Evolutionary conservation across 83 land plant genomes (phyloP), one percentile per base, ranked within the genome.

Genomic region (Diphasiastrum complanatum): DNA sequence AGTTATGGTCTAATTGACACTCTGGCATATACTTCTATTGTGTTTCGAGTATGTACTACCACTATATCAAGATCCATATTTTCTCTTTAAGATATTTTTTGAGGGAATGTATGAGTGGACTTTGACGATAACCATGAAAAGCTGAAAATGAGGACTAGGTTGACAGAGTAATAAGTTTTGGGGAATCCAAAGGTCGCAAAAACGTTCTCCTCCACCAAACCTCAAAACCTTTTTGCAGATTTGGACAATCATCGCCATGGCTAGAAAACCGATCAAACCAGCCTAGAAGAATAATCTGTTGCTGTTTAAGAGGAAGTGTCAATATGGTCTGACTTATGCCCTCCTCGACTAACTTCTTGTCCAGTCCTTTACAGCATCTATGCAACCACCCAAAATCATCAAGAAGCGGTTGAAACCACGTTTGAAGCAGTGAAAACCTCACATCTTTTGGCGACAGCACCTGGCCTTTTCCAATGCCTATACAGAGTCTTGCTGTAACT

Each of bases 151-250:
- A n/a, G n/a, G n/a, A n/a, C n/a, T n/a, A n/a, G n/a, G n/a, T n/a
- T n/a, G n/a, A n/a, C n/a, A n/a, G n/a, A n/a, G n/a, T n/a, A n/a
- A n/a, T n/a, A n/a, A n/a, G n/a, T n/a, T n/a, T n/a, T n/a, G n/a
- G n/a, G n/a, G n/a, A n/a, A n/a, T 54, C 58, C n/a, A 54, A 54
- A 5, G 58, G 58, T 33, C 58, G n/a, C 58, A 54, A 28, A 28
- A 54, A 54, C n/a, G 33, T 54, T 33, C 58, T 54, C 33, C 58
- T 54, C 58, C 58, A 54, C 58, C n/a, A n/a, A n/a, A n/a, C n/a
- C n/a, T n/a, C n/a, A n/a, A n/a, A n/a, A n/a, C n/a, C n/a, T n/a
- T n/a, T 22, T 14, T 54, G n/a, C 36, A 54, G 33, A n/a, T 54
- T 54, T 25, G 58, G 58, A 30, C 58, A 54, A 25, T 54, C 58